Evolutionary conservation across 495 filamentous ascomycete species (phyloP), one percentile per base, ranked within the genome.

Genomic region (Staphylotrichum tortipilum): DNA sequence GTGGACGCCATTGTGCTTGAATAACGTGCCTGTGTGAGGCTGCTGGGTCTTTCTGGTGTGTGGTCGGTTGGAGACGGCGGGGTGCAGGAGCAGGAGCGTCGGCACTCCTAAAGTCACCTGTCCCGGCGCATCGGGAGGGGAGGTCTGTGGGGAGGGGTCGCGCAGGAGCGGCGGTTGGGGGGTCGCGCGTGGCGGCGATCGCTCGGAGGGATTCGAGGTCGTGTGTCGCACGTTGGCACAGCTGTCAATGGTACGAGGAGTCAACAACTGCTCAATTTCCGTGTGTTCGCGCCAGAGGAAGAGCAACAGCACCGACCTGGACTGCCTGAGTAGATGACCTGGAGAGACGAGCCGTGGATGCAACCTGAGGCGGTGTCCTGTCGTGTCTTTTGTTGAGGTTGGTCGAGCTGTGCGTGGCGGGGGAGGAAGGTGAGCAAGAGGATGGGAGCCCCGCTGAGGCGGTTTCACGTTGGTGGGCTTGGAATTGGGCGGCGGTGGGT

Each of bases 1-100:
- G 75, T 69, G 11, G 76, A 68, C 28, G 69, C 67, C 74, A 76
- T 77, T 21, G 35, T 58, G 42, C n/a, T n/a, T n/a, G n/a, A n/a
- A n/a, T n/a, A n/a, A n/a, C n/a, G n/a, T n/a, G n/a, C n/a, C n/a
- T n/a, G n/a, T n/a, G n/a, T n/a, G n/a, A n/a, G n/a, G n/a, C n/a
- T n/a, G n/a, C n/a, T 23, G 8, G 38, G 28, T 30, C 18, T 24
- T n/a, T n/a, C n/a, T n/a, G n/a, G n/a, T n/a, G n/a, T n/a, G n/a
- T n/a, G n/a, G n/a, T n/a, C n/a, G n/a, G n/a, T n/a, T n/a, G n/a
- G n/a, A n/a, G n/a, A n/a, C n/a, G n/a, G n/a, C n/a, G n/a, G n/a
- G n/a, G n/a, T 41, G 15, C 10, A 4, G 33, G 22, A 29, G 28
- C 3, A 41, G 60, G 55, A 65, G 62, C 55, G 42, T 43, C 44